phyloP scores from a whole-genome alignment of 2,329 filamentous ascomycete genomes.

The Rhynchosporium agropyri region DNA sequence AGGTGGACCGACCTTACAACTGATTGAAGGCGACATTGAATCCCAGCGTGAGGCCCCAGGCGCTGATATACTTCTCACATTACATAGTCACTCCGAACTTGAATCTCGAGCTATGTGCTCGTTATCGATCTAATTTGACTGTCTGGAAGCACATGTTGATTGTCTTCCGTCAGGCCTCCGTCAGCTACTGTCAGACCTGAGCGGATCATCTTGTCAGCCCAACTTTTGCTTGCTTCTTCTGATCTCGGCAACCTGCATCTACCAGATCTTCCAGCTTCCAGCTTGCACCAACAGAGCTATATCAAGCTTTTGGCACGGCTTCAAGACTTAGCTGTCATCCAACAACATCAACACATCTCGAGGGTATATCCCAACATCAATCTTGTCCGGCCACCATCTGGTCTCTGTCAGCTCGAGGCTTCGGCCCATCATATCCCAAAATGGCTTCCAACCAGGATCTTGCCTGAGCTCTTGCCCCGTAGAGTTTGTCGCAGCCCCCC shows the following conservation, averaged over 20 bases:
- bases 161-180: background rate
- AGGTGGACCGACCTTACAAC: background rate
- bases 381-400: background rate
- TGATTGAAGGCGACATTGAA: too few species aligned
- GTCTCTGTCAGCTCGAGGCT: background rate
- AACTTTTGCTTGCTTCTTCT: conserved; percentile 4
- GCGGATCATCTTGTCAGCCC: background rate
- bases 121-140: too few species aligned
- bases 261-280: background rate
- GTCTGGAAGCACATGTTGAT: background rate
- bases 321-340: background rate
- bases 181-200: background rate
- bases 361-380: background rate
- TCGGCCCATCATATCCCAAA: conserved; percentile 1
- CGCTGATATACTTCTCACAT: too few species aligned
- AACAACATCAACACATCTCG: background rate
- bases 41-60: too few species aligned
- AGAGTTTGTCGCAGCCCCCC: conserved; percentile 10
- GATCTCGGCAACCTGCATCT: conserved; percentile 1
- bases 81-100: too few species aligned
- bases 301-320: background rate
- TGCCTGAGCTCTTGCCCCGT: conserved; percentile 7
- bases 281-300: too few species aligned
- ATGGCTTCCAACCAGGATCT: conserved; percentile 11
- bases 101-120: too few species aligned